Evolutionary conservation across 768 basidiomycete species (phyloP).

Genomic region (Tulasnella sp.): DNA sequence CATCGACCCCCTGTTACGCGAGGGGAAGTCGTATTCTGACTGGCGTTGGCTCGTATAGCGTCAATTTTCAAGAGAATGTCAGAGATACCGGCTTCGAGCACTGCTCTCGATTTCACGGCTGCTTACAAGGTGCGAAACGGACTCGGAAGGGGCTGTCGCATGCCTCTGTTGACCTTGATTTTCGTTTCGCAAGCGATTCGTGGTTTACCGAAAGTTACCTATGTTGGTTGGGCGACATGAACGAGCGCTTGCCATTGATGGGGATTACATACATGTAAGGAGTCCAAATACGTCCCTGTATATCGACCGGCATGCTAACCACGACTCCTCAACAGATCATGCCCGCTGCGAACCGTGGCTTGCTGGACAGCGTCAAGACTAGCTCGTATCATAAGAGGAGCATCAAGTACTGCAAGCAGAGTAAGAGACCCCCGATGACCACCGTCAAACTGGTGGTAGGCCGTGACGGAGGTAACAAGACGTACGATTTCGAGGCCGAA

Average conservation of each 20-base stretch:
- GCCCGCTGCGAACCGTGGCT: conserved; percentile 79
- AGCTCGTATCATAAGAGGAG: conserved; percentile 90
- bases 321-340: conserved; percentile 63
- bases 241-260: conserved; percentile 90
- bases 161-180: neutral
- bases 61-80: conserved; percentile 92
- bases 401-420: conserved; percentile 81
- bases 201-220: conserved; percentile 90
- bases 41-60: conserved; percentile 47
- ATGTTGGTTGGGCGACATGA: conserved; percentile 92
- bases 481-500: conserved; percentile 98
- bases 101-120: conserved; percentile 75
- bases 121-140: conserved; percentile 73
- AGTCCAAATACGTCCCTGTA: conserved; percentile 1
- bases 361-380: conserved; percentile 89
- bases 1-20: conserved; percentile 35
- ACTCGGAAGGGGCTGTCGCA: neutral
- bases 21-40: neutral
- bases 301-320: neutral
- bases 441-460: conserved; percentile 89
- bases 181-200: conserved; percentile 67
- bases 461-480: conserved; percentile 74
- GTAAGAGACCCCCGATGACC: conserved; percentile 63
- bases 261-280: conserved; percentile 83
- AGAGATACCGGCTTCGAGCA: conserved; percentile 64